Percentiles rank a stretch among this genome's conserved stretches.
Evolutionary conservation across 768 basidiomycete genomes (phyloP).

Genomic region (Auriscalpium vulgare): DNA sequence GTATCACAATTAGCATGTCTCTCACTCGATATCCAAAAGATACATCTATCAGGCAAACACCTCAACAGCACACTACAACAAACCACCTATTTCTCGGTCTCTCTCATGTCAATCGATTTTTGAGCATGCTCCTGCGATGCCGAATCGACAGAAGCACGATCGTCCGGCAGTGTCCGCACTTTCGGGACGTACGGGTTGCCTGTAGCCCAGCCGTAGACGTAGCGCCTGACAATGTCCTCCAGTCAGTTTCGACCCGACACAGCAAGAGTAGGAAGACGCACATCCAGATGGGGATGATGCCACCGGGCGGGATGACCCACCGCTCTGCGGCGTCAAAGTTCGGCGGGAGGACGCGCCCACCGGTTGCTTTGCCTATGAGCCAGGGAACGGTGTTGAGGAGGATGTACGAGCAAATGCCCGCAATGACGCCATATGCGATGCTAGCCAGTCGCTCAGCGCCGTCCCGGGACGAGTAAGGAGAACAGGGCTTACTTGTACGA

Average conservation of each 20-base stretch:
- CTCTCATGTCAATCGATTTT: not conserved
- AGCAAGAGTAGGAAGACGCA: constrained; percentile 15
- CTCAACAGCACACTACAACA: not conserved
- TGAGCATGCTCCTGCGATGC: not conserved
- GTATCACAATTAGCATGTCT: too few species aligned
- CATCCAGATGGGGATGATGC: constrained; percentile 65
- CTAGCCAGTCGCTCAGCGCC: constrained; percentile 27
- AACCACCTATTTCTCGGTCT: not conserved
- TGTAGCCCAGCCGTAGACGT: not conserved
- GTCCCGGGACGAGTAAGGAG: not conserved
- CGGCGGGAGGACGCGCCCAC: constrained; percentile 57
- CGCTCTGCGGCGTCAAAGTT: constrained; percentile 57
- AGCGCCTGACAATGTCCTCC: not conserved
- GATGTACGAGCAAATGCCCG: constrained; percentile 64
- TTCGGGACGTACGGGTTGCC: not conserved
- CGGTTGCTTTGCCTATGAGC: constrained; percentile 41
- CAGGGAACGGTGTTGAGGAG: constrained; percentile 67
- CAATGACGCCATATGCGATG: constrained; percentile 86
- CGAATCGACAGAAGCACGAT: not conserved
- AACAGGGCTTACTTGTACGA: constrained; percentile 55
- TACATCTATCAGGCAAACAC: not conserved
- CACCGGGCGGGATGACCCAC: constrained; percentile 67
- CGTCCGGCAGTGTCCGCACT: not conserved
- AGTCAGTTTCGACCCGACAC: not conserved
- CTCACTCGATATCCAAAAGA: too few species aligned